Evolutionary conservation across 768 basidiomycete species (phyloP), one percentile per base, ranked within the genome.

Genomic region (Strobilomyces confusus): DNA sequence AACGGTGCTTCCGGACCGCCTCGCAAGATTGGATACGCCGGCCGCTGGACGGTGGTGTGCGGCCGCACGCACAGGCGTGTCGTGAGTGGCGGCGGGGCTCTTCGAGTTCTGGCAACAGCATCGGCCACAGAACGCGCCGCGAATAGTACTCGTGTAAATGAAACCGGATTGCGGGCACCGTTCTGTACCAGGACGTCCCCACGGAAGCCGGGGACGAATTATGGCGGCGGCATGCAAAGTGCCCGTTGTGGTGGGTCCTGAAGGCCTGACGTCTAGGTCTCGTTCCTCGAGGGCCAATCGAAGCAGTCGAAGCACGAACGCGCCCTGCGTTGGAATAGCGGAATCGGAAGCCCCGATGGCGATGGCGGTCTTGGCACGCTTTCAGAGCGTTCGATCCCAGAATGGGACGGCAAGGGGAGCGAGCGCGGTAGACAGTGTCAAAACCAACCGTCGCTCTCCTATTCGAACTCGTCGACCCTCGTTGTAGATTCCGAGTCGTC

Each of bases 261-360:
- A n/a, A n/a, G 29, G 6, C 29, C 50, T 29, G 56, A 50, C 42
- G 49, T 53, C 47, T 48, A 42, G 61, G 38, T 53, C 44, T 33
- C 49, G 29, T 38, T 51, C 48, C 37, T 64, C 57, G 53, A 63
- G 49, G 61, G 58, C 44, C 56, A 51, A 55, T 64, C 48, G 61
- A 64, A 65, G 64, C 20, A n/a, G 13, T 26, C 30, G 51, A 63
- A 60, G 57, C 41, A 38, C 15, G 40, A 48, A 26, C 2, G 38
- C 23, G 25, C 20, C 30, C 30, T 40, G 55, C 50, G 33, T 49
- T 62, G 48, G 58, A 46, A 60, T 29, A 65, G 47, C 64, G 65
- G 64, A 60, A 55, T 56, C 65, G 65, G 62, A 65, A 67, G 56
- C 8, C 57, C 64, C 64, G 64, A 65, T 65, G 59, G 57, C 49